These are phyloP conservation scores for Trichoderma aggressivum DNA, from an alignment of 2,329 filamentous ascomycete species.

Conservation along the genomic window DNA sequence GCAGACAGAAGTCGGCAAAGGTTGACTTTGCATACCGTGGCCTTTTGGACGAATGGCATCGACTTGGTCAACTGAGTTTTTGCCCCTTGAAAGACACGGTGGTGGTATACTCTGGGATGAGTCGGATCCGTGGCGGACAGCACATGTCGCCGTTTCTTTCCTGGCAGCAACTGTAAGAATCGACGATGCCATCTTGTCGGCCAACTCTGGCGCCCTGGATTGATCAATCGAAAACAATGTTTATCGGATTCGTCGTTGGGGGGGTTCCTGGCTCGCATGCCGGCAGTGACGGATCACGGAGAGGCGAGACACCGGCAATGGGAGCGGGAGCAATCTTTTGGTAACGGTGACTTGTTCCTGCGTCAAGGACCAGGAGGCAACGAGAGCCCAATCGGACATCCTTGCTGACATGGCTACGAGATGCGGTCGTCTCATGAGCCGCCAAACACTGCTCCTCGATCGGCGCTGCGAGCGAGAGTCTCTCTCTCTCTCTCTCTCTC, in stretches of 20 bases:
- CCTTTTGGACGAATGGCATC: neutral
- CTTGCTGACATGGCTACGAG: neutral
- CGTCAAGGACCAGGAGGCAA: neutral
- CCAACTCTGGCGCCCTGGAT: neutral
- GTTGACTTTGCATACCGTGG: neutral
- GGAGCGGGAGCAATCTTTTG: neutral
- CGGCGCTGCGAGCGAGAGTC: neutral
- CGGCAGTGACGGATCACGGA: conserved; percentile 6
- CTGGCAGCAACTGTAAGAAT: neutral
- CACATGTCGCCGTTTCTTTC: neutral
- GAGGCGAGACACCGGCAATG: conserved; percentile 7
- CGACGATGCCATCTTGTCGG: neutral
- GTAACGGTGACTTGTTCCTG: conserved; percentile 4
- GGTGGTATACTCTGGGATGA: neutral
- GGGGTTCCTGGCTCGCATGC: conserved; percentile 10
- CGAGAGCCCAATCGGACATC: conserved; percentile 4
- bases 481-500: too few relatives aligned
- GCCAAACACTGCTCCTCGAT: conserved; percentile 1
- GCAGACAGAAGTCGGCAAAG: neutral
- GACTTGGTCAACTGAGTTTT: neutral
- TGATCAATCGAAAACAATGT: conserved; percentile 15
- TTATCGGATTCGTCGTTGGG: conserved; percentile 3
- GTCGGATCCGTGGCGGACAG: neutral
- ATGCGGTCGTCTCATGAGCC: conserved; percentile 20
- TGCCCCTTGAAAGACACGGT: neutral